A percentile compares a stretch with the other conserved stretches of the same genome.
Conservation (phyloP, 495 filamentous ascomycete genomes). For the Rusavskia elegans region DNA sequence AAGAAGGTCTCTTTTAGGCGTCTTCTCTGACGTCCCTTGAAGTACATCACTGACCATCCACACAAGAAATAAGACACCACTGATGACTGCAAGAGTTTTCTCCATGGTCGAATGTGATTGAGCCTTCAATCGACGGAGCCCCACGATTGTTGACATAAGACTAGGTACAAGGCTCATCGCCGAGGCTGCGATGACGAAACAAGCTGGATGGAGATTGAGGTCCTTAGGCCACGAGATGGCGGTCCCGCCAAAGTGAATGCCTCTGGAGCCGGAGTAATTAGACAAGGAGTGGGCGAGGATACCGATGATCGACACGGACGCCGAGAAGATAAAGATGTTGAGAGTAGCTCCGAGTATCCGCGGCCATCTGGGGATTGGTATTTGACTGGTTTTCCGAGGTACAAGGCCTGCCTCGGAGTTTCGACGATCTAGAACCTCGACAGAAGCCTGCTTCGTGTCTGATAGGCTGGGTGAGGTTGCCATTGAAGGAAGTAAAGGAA, state of each 20-base stretch:
- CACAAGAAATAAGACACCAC: neutral
- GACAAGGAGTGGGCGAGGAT: neutral
- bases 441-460: neutral
- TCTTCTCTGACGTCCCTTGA: neutral
- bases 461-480: neutral
- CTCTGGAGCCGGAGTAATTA: neutral
- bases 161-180: neutral
- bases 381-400: neutral
- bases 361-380: neutral
- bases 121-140: neutral
- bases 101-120: neutral
- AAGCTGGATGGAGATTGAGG: neutral
- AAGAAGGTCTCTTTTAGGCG: slow-evolving; percentile 1
- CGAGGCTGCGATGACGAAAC: neutral
- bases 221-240: slow-evolving; percentile 1
- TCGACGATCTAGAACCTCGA: neutral
- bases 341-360: neutral
- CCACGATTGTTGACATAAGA: neutral
- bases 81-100: neutral
- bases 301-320: neutral
- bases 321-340: neutral
- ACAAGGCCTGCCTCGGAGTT: neutral
- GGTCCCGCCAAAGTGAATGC: neutral
- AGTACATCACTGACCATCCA: slow-evolving; percentile 1
- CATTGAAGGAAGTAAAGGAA: neutral